Evolutionary conservation across 2,329 filamentous ascomycete genomes (phyloP), one percentile per base, ranked within the genome.

Genomic region (Nemania serpens): DNA sequence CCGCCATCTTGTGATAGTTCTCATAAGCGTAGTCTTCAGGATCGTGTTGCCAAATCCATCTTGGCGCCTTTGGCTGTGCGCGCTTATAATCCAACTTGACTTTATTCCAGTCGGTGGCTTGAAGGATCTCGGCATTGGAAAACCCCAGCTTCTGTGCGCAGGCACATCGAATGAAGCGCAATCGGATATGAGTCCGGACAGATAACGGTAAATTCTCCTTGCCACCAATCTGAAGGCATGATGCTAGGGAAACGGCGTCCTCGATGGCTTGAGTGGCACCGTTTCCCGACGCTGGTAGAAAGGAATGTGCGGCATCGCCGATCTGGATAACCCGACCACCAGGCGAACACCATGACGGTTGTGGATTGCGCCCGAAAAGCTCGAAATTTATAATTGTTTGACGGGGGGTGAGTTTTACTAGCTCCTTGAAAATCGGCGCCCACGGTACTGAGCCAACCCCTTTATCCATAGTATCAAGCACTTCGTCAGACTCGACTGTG

Each of bases 231-330:
- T 76, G 74, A 5, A 78, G 73, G 45, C 75, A 74, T 3, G 73
- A 64, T 1, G 76, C 75, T 2, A 79, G 63, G 5, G 74, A 76
- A 29, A 76, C 66, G 15, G 75, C 76, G 59, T 79, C 77, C 53
- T 79, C 77, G 37, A 79, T 77, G 1, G 76, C 76, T 66, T 78
- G 76, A 2, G 75, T 78, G 7, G 77, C 77, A 2, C 76, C 77
- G 57, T 78, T 78, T 22, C 75, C 75, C 0, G 76, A 77, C 5
- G 76, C 74, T 0, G 77, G 77, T 11, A 78, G 69, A 64, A 77
- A 77, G 0, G 76, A 74, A 65, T 79, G 77, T 2, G 77, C 77
- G 0, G 76, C 74, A 54, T 79, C 77, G 18, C 76, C 76, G 29
- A 77, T 75, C 47, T 75, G 70, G 17, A 77, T 67, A 2, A 78